phyloP scores from a whole-genome alignment of 139 green algal genomes.

The Marvania coccoides region DNA sequence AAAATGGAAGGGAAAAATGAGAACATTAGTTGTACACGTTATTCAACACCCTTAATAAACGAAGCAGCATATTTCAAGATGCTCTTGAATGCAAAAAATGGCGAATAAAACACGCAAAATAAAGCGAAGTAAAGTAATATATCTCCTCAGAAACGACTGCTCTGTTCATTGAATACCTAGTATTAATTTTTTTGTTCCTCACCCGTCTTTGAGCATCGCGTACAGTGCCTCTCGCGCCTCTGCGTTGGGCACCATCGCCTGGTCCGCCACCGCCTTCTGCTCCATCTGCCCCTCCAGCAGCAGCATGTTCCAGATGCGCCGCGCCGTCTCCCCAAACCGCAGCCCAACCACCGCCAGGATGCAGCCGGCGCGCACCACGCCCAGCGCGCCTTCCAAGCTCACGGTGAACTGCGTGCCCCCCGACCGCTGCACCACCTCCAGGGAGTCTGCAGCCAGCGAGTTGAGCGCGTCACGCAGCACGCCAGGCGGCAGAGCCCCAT shows the following conservation, averaged over 20 bases:
- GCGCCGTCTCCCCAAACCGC: conserved; percentile 47
- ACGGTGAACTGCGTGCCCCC: conserved; percentile 27
- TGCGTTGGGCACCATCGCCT: conserved; percentile 56
- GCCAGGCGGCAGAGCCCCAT: neutral
- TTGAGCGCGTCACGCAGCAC: neutral
- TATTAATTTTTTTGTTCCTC: too few species aligned
- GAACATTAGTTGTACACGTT: neutral
- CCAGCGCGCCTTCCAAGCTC: conserved; percentile 24
- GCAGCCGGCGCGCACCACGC: conserved; percentile 7
- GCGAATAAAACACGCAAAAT: too few species aligned
- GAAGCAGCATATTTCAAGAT: neutral
- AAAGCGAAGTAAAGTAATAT: too few species aligned
- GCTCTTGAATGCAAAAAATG: neutral
- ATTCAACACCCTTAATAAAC: neutral
- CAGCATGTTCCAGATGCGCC: conserved; percentile 75
- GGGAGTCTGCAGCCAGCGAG: conserved; percentile 17
- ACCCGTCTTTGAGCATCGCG: conserved; percentile 68
- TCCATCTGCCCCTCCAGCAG: conserved; percentile 61
- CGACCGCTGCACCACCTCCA: conserved; percentile 23
- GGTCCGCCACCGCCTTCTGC: conserved; percentile 72
- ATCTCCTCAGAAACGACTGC: too few species aligned
- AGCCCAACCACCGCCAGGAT: conserved; percentile 47
- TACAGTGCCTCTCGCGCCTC: conserved; percentile 79
- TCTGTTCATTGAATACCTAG: too few species aligned
- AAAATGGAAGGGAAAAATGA: neutral